Percentiles rank a stretch among this genome's conserved stretches.
Conservation (phyloP, 2,329 filamentous ascomycete genomes). For the Aspergillus quadrilineatus region DNA sequence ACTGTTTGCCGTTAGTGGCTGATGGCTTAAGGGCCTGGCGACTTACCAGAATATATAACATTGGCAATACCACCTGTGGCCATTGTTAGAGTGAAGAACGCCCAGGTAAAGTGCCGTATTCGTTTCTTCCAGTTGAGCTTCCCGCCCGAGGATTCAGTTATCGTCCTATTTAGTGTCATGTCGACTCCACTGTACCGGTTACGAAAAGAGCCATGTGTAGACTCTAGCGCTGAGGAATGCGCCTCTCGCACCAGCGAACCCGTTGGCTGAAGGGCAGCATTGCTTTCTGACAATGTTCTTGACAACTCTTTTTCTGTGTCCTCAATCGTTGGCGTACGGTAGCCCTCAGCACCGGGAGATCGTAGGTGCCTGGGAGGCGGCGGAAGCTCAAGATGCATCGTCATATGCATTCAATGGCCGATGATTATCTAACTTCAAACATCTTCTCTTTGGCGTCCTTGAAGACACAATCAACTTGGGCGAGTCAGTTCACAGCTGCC, state of each 20-base stretch:
- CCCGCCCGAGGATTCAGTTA: slow-evolving; percentile 20
- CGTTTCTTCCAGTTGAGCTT: slow-evolving; percentile 52
- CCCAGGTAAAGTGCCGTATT: slow-evolving; percentile 69
- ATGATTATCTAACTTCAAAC: too few relatives aligned
- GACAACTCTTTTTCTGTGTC: slow-evolving; percentile 35
- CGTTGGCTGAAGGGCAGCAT: slow-evolving; percentile 16
- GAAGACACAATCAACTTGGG: too few relatives aligned
- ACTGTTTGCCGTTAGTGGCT: slow-evolving; percentile 33
- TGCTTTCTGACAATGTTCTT: slow-evolving; percentile 10
- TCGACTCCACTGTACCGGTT: slow-evolving; percentile 23
- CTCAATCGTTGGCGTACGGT: slow-evolving; percentile 47
- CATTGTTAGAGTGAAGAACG: slow-evolving; percentile 73
- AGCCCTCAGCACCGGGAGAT: slow-evolving; percentile 44
- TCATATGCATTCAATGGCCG: slow-evolving; percentile 1
- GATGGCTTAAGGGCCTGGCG: not conserved
- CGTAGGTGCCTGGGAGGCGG: slow-evolving; percentile 35
- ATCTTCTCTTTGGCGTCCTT: too few relatives aligned
- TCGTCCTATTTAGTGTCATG: slow-evolving; percentile 12
- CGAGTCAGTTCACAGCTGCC: too few relatives aligned
- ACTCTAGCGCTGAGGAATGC: slow-evolving; percentile 32
- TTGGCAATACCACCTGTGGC: slow-evolving; percentile 62
- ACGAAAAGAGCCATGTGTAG: slow-evolving; percentile 23
- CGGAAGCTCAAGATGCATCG: slow-evolving; percentile 22
- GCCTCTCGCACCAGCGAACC: slow-evolving; percentile 20
- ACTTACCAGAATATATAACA: slow-evolving; percentile 57